A percentile compares a stretch with the other conserved stretches of the same genome.
Evolutionary conservation across 106 monocot species (phyloP).

Genomic region (Allium cepa): DNA sequence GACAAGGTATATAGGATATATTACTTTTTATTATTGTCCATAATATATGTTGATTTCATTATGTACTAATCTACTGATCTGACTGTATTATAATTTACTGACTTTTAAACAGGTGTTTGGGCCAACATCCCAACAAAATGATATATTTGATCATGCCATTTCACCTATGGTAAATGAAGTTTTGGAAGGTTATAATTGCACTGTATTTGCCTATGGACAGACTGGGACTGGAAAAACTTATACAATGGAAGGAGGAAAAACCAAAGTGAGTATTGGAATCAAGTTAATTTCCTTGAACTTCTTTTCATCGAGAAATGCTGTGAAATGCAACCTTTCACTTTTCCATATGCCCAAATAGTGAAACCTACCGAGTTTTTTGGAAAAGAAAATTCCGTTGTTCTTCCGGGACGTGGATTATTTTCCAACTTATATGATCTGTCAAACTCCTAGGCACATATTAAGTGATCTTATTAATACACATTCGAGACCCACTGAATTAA

Average conservation of each 20-base stretch:
- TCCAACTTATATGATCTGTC: no score
- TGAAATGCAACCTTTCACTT: no score
- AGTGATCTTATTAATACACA: no score
- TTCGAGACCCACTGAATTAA: no score
- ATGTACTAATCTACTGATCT: no score
- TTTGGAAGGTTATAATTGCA: constrained; percentile 63
- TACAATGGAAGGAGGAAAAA: not conserved
- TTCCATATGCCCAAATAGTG: no score
- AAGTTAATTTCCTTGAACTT: no score
- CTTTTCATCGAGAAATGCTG: no score
- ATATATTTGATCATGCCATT: constrained; percentile 49
- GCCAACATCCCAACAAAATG: constrained; percentile 45
- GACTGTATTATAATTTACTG: not conserved
- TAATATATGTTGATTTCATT: not conserved
- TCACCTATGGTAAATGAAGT: constrained; percentile 51
- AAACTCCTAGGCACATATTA: no score
- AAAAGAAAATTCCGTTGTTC: no score
- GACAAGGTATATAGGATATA: constrained; percentile 24
- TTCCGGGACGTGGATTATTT: no score
- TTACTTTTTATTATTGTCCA: not conserved
- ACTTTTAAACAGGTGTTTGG: constrained; percentile 45
- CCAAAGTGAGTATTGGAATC: constrained; percentile 16
- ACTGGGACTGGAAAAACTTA: constrained; percentile 28
- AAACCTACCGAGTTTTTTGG: no score
- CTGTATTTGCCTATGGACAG: constrained; percentile 70